phyloP scores from a whole-genome alignment of 139 green algal species.

The Dunaliella primolecta region DNA sequence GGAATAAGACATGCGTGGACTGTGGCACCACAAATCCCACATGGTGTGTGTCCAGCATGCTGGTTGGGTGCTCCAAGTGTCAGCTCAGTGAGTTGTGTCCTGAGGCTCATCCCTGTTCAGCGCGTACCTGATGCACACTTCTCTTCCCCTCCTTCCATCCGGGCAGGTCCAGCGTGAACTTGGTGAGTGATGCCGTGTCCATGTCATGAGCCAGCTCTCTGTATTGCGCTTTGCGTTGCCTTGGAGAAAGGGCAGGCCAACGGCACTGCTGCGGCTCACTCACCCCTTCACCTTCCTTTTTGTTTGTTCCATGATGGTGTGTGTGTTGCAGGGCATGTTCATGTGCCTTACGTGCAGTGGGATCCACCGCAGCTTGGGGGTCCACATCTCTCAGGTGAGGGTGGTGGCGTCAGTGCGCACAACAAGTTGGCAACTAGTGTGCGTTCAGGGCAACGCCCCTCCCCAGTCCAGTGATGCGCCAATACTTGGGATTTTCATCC shows the following conservation, averaged over 20 bases:
- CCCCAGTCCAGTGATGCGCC: too few species aligned
- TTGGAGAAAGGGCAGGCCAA: too few species aligned
- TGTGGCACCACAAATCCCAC: slow-evolving; percentile 73
- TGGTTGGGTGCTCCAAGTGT: neutral
- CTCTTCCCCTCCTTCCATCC: neutral
- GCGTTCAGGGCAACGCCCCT: too few species aligned
- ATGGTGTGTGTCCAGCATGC: slow-evolving; percentile 42
- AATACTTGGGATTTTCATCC: too few species aligned
- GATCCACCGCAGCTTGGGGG: slow-evolving; percentile 82
- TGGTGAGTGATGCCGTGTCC: neutral
- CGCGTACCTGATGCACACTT: too few species aligned
- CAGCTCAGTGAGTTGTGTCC: too few species aligned
- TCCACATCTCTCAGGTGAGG: slow-evolving; percentile 85
- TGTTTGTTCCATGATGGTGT: too few species aligned
- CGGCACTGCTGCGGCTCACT: too few species aligned
- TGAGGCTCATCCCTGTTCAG: too few species aligned
- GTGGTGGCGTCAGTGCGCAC: neutral
- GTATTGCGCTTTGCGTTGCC: neutral
- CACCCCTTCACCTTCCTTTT: too few species aligned
- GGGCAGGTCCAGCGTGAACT: slow-evolving; percentile 9
- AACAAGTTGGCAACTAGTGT: neutral
- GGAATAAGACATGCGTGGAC: slow-evolving; percentile 79
- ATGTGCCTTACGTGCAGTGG: slow-evolving; percentile 89
- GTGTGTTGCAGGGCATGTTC: slow-evolving; percentile 86
- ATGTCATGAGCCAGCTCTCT: neutral